A percentile compares a stretch with the other conserved stretches of the same genome.
phyloP scores from a whole-genome alignment of 2,329 filamentous ascomycete genomes.

The Penicillium sp. region DNA sequence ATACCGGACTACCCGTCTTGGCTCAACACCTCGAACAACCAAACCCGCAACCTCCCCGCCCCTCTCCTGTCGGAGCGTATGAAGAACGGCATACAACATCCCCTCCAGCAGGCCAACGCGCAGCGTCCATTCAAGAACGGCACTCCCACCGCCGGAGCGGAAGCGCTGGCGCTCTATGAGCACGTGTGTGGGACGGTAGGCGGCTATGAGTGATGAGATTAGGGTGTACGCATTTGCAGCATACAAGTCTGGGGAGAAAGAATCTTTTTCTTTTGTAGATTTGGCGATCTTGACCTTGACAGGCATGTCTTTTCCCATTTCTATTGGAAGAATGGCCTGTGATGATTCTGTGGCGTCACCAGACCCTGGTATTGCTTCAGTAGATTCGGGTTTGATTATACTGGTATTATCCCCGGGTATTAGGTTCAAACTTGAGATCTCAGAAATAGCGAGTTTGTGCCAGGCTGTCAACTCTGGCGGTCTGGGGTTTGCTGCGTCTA shows the following conservation, averaged over 20 bases:
- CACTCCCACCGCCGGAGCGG: constrained; percentile 62
- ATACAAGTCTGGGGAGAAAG: constrained; percentile 55
- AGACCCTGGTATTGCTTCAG: not conserved
- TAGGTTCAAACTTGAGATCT: constrained; percentile 17
- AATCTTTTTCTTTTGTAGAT: constrained; percentile 18
- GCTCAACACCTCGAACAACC: constrained; percentile 52
- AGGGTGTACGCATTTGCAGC: constrained; percentile 58
- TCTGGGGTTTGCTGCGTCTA: not conserved
- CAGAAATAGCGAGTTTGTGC: constrained; percentile 41
- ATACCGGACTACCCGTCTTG: constrained; percentile 57
- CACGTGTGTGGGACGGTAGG: constrained; percentile 63
- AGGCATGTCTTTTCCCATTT: not conserved
- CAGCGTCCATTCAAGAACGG: constrained; percentile 78
- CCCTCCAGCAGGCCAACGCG: constrained; percentile 78
- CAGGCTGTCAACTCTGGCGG: constrained; percentile 39
- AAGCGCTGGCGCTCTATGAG: constrained; percentile 68
- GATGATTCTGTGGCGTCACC: not conserved
- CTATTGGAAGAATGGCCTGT: not conserved
- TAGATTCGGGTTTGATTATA: not conserved
- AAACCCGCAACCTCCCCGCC: constrained; percentile 28
- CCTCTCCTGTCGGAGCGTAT: constrained; percentile 53
- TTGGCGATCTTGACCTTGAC: not conserved
- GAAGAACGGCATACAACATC: constrained; percentile 72
- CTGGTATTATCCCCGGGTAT: not conserved
- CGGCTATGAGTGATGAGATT: constrained; percentile 50